Percentiles rank a stretch among this genome's conserved stretches.
phyloP scores from a whole-genome alignment of 2,329 filamentous ascomycete genomes.

The Ilyonectria destructans region DNA sequence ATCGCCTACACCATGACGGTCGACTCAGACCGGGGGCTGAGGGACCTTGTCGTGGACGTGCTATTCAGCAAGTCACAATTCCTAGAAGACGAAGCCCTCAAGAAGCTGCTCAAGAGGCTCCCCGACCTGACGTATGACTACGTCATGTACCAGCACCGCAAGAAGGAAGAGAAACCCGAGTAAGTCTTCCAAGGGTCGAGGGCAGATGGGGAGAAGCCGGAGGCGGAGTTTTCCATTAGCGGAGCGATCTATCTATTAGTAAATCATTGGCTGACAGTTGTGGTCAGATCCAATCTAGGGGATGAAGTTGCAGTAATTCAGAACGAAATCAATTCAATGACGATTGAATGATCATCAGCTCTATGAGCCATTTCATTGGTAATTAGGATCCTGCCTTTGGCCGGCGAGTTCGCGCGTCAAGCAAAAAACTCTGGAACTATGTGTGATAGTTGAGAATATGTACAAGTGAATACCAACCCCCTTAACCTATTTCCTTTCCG shows the following conservation, averaged over 20 bases:
- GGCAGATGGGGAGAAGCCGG: background rate
- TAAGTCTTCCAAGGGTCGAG: background rate
- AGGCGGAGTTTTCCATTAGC: background rate
- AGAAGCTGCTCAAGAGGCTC: conserved; percentile 26
- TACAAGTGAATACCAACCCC: conserved; percentile 32
- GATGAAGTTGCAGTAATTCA: background rate
- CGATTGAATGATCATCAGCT: background rate
- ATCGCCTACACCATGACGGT: conserved; percentile 25
- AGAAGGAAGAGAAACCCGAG: background rate
- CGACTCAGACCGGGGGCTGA: conserved; percentile 18
- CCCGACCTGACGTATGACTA: conserved; percentile 23
- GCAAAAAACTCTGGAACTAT: conserved; percentile 31
- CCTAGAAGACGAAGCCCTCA: conserved; percentile 24
- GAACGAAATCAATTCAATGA: background rate
- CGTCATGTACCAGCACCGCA: conserved; percentile 21
- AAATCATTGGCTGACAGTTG: conserved; percentile 3
- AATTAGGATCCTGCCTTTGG: conserved; percentile 33
- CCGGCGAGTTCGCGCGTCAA: conserved; percentile 35
- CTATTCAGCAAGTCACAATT: conserved; percentile 15
- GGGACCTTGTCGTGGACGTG: conserved; percentile 21
- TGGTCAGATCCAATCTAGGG: background rate
- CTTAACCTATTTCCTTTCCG: background rate
- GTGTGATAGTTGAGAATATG: conserved; percentile 34
- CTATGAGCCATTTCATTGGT: background rate
- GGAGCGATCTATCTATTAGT: background rate